A percentile compares a stretch with the other conserved stretches of the same genome.
Evolutionary conservation across 2,329 filamentous ascomycete species (phyloP).

Genomic region (Balansia obtecta): DNA sequence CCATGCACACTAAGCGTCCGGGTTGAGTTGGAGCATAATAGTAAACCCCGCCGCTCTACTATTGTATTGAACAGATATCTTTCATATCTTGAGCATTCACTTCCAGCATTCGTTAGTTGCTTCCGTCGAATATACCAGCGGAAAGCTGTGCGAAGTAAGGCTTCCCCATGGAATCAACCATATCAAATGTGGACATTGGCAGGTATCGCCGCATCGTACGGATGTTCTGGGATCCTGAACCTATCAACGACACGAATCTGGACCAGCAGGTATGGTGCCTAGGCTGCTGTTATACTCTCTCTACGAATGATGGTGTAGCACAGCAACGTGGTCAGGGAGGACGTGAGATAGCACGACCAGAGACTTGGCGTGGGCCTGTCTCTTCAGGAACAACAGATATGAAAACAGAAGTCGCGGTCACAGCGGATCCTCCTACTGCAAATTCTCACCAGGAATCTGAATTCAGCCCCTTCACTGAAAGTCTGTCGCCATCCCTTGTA

Average conservation of each 20-base stretch:
- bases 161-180: conserved; percentile 21
- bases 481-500: conserved; percentile 38
- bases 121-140: background rate
- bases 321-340: background rate
- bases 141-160: background rate
- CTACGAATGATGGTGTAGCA: conserved; percentile 7
- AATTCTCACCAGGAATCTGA: conserved; percentile 28
- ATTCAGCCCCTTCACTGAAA: conserved; percentile 36
- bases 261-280: conserved; percentile 77
- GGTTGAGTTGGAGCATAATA: background rate
- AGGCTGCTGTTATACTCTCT: conserved; percentile 38
- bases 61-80: background rate
- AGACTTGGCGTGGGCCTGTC: background rate
- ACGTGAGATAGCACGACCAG: background rate
- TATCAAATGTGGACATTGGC: conserved; percentile 56
- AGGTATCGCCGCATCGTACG: conserved; percentile 72
- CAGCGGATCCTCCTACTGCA: conserved; percentile 10
- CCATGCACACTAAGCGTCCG: too few species aligned
- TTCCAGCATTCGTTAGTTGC: background rate
- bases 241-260: conserved; percentile 59
- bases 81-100: background rate
- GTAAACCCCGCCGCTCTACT: background rate
- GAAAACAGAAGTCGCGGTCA: background rate
- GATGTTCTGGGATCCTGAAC: conserved; percentile 86
- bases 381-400: background rate